Percentiles rank a stretch among this genome's conserved stretches.
Conservation (phyloP, 2,329 filamentous ascomycete species). For the Pyrenochaeta sp. region DNA sequence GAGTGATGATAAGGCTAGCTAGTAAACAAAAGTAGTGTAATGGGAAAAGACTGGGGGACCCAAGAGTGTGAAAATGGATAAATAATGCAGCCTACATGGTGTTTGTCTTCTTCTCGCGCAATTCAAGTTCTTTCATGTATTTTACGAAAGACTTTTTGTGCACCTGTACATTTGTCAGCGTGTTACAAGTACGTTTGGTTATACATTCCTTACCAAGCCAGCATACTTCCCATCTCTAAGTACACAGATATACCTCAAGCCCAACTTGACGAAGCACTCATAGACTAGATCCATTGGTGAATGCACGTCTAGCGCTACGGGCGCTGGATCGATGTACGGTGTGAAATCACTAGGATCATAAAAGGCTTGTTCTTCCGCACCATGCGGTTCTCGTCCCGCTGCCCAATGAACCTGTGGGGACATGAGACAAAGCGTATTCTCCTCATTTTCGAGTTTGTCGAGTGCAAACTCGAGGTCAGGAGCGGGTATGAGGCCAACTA, state of each 20-base stretch:
- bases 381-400: slow-evolving; percentile 57
- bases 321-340: slow-evolving; percentile 88
- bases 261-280: slow-evolving; percentile 94
- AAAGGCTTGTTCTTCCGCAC: slow-evolving; percentile 58
- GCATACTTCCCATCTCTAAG: slow-evolving; percentile 83
- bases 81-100: neutral
- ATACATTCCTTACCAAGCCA: slow-evolving; percentile 73
- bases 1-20: no score
- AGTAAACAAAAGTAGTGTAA: no score
- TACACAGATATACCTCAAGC: slow-evolving; percentile 91
- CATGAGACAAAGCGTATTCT: slow-evolving; percentile 82
- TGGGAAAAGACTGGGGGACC: no score
- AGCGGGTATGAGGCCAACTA: slow-evolving; percentile 91
- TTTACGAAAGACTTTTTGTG: slow-evolving; percentile 98
- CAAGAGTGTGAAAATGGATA: no score
- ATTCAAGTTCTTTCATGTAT: slow-evolving; percentile 86
- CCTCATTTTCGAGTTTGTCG: slow-evolving; percentile 81
- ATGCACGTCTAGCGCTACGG: slow-evolving; percentile 84
- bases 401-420: slow-evolving; percentile 64
- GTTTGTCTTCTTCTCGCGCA: slow-evolving; percentile 47
- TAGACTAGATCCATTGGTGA: slow-evolving; percentile 95
- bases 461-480: slow-evolving; percentile 94
- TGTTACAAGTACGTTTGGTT: neutral
- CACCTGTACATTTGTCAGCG: slow-evolving; percentile 58
- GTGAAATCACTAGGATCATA: slow-evolving; percentile 84